These are phyloP conservation scores for Botrytis deweyae DNA, from an alignment of 2,329 filamentous ascomycete genomes.

Conservation along the genomic window DNA sequence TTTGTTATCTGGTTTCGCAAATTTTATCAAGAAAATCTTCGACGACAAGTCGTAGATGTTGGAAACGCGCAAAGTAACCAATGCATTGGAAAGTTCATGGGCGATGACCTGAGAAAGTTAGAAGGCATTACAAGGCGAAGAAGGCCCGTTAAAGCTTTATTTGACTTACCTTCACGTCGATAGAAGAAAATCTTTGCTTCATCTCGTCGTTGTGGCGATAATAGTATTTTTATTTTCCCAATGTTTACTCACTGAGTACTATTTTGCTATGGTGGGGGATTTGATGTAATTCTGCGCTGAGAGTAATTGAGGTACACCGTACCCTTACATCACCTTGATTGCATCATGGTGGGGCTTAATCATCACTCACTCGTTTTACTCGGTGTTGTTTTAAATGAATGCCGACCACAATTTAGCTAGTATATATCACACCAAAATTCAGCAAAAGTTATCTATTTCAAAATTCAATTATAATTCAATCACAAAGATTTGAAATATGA, in stretches of 20 bases:
- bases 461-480: too few relatives aligned
- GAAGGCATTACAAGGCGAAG: not conserved
- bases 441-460: too few relatives aligned
- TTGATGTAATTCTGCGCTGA: not conserved
- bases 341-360: slow-evolving; percentile 9
- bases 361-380: not conserved
- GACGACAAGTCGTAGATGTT: slow-evolving; percentile 97
- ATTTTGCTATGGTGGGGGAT: slow-evolving; percentile 10
- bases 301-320: not conserved
- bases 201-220: slow-evolving; percentile 44
- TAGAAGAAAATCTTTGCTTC: slow-evolving; percentile 79
- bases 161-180: slow-evolving; percentile 65
- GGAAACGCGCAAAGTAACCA: slow-evolving; percentile 77
- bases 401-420: too few relatives aligned
- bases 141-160: not conserved
- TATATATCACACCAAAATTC: too few relatives aligned
- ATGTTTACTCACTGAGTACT: not conserved
- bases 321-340: not conserved
- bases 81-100: slow-evolving; percentile 78
- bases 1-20: slow-evolving; percentile 84
- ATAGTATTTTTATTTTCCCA: not conserved
- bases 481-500: too few relatives aligned
- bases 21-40: slow-evolving; percentile 93
- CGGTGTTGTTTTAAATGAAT: too few relatives aligned
- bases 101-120: slow-evolving; percentile 70